Percentiles rank a stretch among this genome's conserved stretches.
Conservation (phyloP, 2,329 filamentous ascomycete species). For the Talaromyces pinophilus region DNA sequence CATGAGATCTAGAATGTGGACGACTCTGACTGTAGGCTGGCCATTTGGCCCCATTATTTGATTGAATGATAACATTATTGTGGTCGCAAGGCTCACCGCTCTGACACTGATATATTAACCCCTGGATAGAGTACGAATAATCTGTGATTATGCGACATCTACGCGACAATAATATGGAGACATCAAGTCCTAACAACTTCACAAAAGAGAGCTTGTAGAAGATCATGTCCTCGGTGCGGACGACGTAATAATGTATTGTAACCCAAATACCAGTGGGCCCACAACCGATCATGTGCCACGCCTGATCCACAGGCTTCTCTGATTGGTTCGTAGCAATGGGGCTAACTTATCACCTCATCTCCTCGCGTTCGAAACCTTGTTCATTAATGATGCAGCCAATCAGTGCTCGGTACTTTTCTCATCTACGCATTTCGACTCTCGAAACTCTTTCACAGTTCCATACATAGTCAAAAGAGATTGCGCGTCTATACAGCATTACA, state of each 20-base stretch:
- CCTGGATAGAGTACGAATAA: not conserved
- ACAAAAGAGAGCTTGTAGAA: not conserved
- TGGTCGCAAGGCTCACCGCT: not conserved
- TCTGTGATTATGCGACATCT: not conserved
- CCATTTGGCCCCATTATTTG: conserved; percentile 4
- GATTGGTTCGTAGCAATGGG: not conserved
- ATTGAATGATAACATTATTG: not conserved
- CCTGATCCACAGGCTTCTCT: not conserved
- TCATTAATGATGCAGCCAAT: not conserved
- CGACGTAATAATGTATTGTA: not conserved
- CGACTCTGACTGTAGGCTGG: not conserved
- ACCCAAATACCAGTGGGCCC: not conserved
- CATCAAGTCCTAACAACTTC: not conserved
- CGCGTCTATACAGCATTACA: not conserved
- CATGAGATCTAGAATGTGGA: conserved; percentile 10
- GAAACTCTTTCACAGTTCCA: not conserved
- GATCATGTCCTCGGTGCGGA: not conserved
- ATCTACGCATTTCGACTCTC: not conserved
- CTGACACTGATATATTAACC: not conserved
- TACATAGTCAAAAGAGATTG: not conserved
- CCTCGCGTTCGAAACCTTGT: not conserved
- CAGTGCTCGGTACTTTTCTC: not conserved
- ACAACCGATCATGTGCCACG: conserved; percentile 1
- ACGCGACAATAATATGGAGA: not conserved
- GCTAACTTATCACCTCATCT: not conserved